Evolutionary conservation across 805 yeast genomes (phyloP).

Genomic region (Candida odintsovae): DNA sequence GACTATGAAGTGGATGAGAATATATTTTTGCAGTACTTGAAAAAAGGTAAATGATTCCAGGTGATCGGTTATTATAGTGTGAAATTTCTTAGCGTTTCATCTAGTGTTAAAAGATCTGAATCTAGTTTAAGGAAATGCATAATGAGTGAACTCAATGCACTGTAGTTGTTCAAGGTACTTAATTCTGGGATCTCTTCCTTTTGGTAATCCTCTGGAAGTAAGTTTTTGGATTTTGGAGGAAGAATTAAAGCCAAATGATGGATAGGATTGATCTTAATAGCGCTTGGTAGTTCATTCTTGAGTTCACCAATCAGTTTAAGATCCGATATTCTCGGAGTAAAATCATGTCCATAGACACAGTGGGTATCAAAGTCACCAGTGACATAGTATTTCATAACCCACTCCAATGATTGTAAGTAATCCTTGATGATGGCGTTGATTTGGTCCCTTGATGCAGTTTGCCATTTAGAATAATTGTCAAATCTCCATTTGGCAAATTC

Average conservation of each 20-base stretch:
- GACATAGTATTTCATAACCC: conserved; percentile 87
- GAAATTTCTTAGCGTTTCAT: not conserved
- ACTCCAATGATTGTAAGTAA: conserved; percentile 85
- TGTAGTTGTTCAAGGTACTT: not conserved
- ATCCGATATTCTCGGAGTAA: conserved; percentile 88
- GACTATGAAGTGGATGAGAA: conserved; percentile 26
- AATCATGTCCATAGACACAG: conserved; percentile 80
- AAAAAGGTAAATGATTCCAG: not conserved
- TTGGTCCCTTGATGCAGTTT: conserved; percentile 40
- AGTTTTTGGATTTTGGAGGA: conserved; percentile 2
- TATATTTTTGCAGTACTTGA: conserved; percentile 13
- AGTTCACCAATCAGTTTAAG: conserved; percentile 25
- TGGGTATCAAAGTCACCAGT: conserved; percentile 82
- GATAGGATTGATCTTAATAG: conserved; percentile 7
- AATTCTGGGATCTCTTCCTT: not conserved
- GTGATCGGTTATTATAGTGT: not conserved
- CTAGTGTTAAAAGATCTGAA: not conserved
- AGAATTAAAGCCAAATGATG: conserved; percentile 13
- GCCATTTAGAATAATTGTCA: conserved; percentile 62
- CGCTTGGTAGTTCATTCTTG: conserved; percentile 51
- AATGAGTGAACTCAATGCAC: not conserved
- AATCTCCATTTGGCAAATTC: conserved; percentile 75
- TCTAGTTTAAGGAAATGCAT: not conserved
- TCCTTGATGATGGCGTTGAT: conserved; percentile 54
- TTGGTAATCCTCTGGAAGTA: conserved; percentile 11